phyloP scores from a whole-genome alignment of 1,284 basidiomycete species.

The Mycosarcoma maydis region DNA sequence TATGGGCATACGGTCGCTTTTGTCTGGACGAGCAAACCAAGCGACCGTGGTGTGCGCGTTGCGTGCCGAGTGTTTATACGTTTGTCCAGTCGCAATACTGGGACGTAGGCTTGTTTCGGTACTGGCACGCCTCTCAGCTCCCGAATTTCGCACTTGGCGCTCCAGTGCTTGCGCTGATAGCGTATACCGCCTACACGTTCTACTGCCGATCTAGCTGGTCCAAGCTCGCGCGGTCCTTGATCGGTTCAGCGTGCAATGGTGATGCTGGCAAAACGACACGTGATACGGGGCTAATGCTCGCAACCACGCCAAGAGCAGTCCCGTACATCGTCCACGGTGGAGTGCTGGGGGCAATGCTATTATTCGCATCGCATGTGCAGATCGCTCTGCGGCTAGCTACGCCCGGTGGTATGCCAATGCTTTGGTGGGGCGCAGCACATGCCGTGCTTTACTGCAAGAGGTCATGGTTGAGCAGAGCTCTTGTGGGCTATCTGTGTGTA shows the following conservation, averaged over 20 bases:
- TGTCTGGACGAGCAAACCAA: conserved; percentile 69
- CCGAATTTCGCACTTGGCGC: conserved; percentile 86
- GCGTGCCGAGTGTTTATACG: conserved; percentile 79
- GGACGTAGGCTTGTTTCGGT: conserved; percentile 81
- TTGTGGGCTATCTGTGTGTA: conserved; percentile 78
- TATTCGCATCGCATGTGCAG: conserved; percentile 87
- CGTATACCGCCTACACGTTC: conserved; percentile 59
- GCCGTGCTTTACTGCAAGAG: conserved; percentile 69
- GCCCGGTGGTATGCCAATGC: conserved; percentile 75
- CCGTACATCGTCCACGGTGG: conserved; percentile 78
- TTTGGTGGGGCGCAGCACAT: conserved; percentile 82
- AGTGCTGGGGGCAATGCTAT: conserved; percentile 73
- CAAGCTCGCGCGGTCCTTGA: conserved; percentile 3
- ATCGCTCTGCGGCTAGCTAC: conserved; percentile 84
- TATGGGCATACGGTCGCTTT: conserved; percentile 74
- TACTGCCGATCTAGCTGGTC: neutral
- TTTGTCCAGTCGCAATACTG: conserved; percentile 87
- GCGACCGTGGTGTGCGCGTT: conserved; percentile 75
- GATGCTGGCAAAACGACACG: neutral
- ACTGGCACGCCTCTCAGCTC: conserved; percentile 83
- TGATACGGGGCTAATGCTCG: neutral
- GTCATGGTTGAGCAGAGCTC: conserved; percentile 21
- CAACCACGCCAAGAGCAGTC: conserved; percentile 43
- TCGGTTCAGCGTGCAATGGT: neutral
- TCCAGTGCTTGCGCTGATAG: conserved; percentile 71